These are phyloP conservation scores for Alternaria longipes DNA, from an alignment of 2,329 filamentous ascomycete species.

Conservation along the genomic window DNA sequence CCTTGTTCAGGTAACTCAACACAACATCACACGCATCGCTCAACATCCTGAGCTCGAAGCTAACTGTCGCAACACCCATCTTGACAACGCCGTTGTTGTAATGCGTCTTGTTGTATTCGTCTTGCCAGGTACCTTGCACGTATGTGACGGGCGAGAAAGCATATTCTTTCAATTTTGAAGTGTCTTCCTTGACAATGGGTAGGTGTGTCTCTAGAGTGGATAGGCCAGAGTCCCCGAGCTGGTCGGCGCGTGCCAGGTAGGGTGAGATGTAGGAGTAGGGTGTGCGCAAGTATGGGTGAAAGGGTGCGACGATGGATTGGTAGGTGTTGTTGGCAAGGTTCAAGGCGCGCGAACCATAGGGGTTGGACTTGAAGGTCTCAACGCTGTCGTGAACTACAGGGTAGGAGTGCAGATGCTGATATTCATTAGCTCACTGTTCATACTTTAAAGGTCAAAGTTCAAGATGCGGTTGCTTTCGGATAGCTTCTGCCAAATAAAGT, in stretches of 20 bases:
- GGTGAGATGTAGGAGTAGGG: constrained; percentile 85
- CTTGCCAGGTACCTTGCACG: constrained; percentile 48
- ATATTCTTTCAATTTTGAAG: constrained; percentile 51
- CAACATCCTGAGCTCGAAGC: constrained; percentile 52
- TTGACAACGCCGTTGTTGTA: constrained; percentile 49
- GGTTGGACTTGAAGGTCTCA: constrained; percentile 79
- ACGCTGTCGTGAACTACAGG: constrained; percentile 83
- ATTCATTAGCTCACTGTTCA: constrained; percentile 11
- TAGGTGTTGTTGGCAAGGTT: constrained; percentile 78
- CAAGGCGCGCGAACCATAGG: constrained; percentile 84
- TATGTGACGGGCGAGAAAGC: constrained; percentile 49
- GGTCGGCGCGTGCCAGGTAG: constrained; percentile 84
- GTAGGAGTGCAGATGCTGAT: constrained; percentile 83
- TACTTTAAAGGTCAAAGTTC: neutral
- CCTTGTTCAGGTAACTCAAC: constrained; percentile 44
- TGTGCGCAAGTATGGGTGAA: constrained; percentile 79
- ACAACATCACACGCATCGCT: constrained; percentile 46
- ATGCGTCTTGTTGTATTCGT: constrained; percentile 52
- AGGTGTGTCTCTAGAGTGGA: constrained; percentile 49
- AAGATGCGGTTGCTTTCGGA: neutral
- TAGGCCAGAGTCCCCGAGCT: constrained; percentile 51
- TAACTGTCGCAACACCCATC: constrained; percentile 48
- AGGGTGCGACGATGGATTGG: constrained; percentile 76
- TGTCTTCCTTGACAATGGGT: constrained; percentile 61
- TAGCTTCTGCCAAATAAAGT: neutral